A percentile compares a stretch with the other conserved stretches of the same genome.
phyloP scores from a whole-genome alignment of 1,284 basidiomycete genomes.

The Papiliotrema nemorosa region DNA sequence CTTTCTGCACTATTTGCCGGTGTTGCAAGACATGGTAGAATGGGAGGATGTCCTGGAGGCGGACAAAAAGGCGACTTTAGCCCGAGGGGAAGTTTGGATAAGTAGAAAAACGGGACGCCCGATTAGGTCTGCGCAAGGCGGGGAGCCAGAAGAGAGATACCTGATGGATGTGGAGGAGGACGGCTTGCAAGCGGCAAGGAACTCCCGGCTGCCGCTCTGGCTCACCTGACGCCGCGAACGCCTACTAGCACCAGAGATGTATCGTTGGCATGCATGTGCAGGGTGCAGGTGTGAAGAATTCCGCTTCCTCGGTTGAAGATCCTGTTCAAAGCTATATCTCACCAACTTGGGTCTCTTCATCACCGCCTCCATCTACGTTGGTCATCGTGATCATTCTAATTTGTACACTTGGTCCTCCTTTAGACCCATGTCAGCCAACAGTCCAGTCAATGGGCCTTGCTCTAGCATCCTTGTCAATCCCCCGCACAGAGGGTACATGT shows the following conservation, averaged over 20 bases:
- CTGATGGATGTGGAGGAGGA: background rate
- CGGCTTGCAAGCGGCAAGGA: background rate
- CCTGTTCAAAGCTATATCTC: too few relatives aligned
- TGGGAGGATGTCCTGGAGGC: constrained; percentile 58
- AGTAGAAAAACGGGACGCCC: constrained; percentile 44
- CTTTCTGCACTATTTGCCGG: constrained; percentile 68
- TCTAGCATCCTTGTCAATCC: constrained; percentile 31
- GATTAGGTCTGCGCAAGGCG: constrained; percentile 9
- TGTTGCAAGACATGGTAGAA: constrained; percentile 63
- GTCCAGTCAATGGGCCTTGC: constrained; percentile 39
- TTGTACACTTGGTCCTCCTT: constrained; percentile 34
- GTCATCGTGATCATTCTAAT: constrained; percentile 13
- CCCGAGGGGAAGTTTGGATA: constrained; percentile 26
- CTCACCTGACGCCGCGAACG: too few relatives aligned
- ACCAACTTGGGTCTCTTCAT: too few relatives aligned
- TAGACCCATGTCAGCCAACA: constrained; percentile 38
- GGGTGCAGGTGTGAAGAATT: too few relatives aligned
- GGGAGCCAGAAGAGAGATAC: constrained; percentile 7
- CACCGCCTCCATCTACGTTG: background rate
- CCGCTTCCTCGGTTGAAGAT: too few relatives aligned
- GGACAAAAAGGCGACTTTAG: constrained; percentile 31
- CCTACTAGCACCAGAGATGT: too few relatives aligned
- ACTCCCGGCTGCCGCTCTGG: background rate
- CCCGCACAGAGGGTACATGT: constrained; percentile 37
- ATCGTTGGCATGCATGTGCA: too few relatives aligned